Evolutionary conservation across 495 filamentous ascomycete species (phyloP).

Genomic region (Elasticomyces elasticus): DNA sequence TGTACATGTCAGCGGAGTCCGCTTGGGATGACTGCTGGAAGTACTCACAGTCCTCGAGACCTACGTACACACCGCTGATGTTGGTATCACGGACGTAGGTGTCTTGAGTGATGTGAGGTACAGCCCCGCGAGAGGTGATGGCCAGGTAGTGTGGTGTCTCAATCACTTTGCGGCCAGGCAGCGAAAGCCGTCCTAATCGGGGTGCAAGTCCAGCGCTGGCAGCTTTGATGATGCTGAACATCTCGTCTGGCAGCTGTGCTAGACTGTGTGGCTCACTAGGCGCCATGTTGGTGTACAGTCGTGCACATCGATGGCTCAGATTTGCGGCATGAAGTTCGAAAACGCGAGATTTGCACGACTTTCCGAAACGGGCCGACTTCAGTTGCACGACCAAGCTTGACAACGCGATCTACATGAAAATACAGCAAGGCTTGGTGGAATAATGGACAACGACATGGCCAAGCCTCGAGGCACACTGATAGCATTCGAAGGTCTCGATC

Average conservation of each 20-base stretch:
- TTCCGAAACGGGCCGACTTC: too few species aligned
- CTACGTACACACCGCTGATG: conserved; percentile 63
- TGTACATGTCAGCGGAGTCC: conserved; percentile 17
- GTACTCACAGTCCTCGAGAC: conserved; percentile 83
- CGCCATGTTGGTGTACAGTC: background rate
- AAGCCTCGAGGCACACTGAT: conserved; percentile 45
- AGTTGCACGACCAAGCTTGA: too few species aligned
- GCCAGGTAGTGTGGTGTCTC: conserved; percentile 75
- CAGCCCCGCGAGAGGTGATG: conserved; percentile 65
- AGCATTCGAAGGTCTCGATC: conserved; percentile 87
- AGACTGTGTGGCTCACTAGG: background rate
- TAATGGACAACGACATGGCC: too few species aligned
- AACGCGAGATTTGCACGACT: too few species aligned
- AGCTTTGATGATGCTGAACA: conserved; percentile 34
- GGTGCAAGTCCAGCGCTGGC: conserved; percentile 9
- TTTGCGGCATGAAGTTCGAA: too few species aligned
- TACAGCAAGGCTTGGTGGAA: too few species aligned
- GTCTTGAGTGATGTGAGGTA: conserved; percentile 86
- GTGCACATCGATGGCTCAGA: background rate
- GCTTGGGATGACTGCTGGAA: conserved; percentile 10
- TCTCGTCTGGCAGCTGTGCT: conserved; percentile 23
- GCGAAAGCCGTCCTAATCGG: conserved; percentile 50
- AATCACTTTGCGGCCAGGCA: conserved; percentile 50
- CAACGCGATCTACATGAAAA: background rate
- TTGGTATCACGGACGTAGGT: conserved; percentile 55